phyloP scores from a whole-genome alignment of 2,329 filamentous ascomycete genomes.

The Fusarium hostae region DNA sequence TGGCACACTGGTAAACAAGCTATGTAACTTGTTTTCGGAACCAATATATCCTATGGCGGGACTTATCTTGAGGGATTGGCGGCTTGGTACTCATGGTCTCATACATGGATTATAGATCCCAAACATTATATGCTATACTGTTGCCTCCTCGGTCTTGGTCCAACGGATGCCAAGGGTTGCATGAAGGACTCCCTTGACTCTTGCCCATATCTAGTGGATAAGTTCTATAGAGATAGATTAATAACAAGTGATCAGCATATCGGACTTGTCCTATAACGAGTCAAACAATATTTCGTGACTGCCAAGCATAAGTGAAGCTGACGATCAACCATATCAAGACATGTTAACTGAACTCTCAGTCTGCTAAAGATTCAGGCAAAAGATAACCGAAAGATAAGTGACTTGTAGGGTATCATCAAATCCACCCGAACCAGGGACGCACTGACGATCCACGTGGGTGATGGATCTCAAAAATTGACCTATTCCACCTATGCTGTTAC shows the following conservation, averaged over 20 bases:
- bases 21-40: too few species aligned
- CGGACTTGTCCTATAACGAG: neutral
- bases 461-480: neutral
- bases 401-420: neutral
- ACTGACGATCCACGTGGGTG: neutral
- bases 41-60: too few species aligned
- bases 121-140: too few species aligned
- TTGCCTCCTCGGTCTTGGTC: too few species aligned
- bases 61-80: too few species aligned
- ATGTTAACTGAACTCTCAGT: neutral
- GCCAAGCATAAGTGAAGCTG: neutral
- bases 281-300: accelerated
- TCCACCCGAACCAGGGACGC: neutral
- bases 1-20: too few species aligned
- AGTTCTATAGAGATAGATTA: accelerated
- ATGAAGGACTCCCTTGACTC: too few species aligned
- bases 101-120: too few species aligned
- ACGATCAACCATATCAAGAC: neutral
- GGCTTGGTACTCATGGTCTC: too few species aligned
- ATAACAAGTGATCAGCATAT: neutral
- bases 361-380: neutral
- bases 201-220: too few species aligned
- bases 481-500: neutral
- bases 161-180: neutral
- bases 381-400: neutral